Evolutionary conservation across 129 eudicot genomes (phyloP).

Genomic region (Smallanthus sonchifolius): DNA sequence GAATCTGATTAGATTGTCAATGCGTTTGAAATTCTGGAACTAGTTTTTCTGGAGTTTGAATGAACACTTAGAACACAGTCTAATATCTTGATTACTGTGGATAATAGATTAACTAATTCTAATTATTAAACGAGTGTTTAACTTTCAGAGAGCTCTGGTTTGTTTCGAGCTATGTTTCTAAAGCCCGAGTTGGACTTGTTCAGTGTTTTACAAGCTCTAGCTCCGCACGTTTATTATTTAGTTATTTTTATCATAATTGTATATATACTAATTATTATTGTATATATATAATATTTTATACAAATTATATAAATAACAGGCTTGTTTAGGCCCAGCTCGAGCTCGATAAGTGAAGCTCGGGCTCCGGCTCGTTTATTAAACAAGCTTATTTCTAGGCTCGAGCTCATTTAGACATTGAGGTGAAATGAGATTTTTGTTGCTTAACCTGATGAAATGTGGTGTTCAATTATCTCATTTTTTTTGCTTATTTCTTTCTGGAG

Average conservation of each 20-base stretch:
- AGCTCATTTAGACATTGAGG: neutral
- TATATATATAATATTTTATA: too few relatives aligned
- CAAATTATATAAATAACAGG: too few relatives aligned
- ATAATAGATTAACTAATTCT: neutral
- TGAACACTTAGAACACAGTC: neutral
- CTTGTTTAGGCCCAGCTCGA: too few relatives aligned
- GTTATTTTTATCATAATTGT: too few relatives aligned
- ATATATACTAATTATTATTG: too few relatives aligned
- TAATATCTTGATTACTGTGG: neutral
- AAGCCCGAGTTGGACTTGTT: neutral
- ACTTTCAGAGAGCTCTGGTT: neutral
- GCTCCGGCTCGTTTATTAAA: too few relatives aligned
- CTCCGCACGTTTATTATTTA: too few relatives aligned
- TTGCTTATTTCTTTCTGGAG: neutral
- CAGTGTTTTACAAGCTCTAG: too few relatives aligned
- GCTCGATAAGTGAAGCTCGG: too few relatives aligned
- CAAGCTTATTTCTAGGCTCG: too few relatives aligned
- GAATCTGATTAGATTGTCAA: too few relatives aligned
- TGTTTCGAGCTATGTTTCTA: neutral
- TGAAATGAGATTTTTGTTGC: neutral
- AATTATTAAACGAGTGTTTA: neutral
- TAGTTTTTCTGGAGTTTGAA: neutral
- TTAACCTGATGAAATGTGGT: neutral
- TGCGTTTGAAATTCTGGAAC: neutral
- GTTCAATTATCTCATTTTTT: neutral